Conservation (phyloP, 225 moss, liverwort and hornwort species). For the Sphagnum tenellum region DNA sequence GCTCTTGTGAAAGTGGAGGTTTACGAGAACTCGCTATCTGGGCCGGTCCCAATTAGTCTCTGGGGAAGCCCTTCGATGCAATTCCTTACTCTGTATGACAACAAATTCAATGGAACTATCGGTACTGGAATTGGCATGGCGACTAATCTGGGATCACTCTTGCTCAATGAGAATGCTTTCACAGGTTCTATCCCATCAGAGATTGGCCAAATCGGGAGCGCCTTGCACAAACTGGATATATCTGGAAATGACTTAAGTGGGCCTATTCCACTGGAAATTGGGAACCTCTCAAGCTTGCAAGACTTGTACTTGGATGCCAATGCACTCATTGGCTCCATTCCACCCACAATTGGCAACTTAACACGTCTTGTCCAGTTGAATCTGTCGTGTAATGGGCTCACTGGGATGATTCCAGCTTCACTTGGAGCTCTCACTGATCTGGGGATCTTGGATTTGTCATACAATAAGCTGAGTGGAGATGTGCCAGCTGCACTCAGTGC, state of each 20-base stretch:
- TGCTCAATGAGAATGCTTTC: slow-evolving; percentile 55
- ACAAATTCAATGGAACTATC: slow-evolving; percentile 48
- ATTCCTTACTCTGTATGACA: slow-evolving; percentile 43
- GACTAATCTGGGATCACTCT: slow-evolving; percentile 28
- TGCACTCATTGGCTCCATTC: slow-evolving; percentile 36
- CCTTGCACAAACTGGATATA: slow-evolving; percentile 39
- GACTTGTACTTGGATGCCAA: slow-evolving; percentile 48
- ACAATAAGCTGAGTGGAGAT: slow-evolving; percentile 43
- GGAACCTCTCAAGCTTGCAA: slow-evolving; percentile 34
- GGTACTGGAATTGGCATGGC: slow-evolving; percentile 26
- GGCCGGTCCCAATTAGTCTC: slow-evolving; percentile 40
- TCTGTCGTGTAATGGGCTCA: slow-evolving; percentile 44
- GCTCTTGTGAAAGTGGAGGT: slow-evolving; percentile 51
- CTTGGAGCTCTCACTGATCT: slow-evolving; percentile 36
- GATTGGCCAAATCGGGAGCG: slow-evolving; percentile 29
- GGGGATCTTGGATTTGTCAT: slow-evolving; percentile 44
- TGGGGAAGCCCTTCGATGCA: slow-evolving; percentile 47
- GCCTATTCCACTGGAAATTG: slow-evolving; percentile 32
- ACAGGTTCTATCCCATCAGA: slow-evolving; percentile 40
- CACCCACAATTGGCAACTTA: slow-evolving; percentile 44
- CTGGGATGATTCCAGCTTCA: slow-evolving; percentile 33
- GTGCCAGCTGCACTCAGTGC: slow-evolving; percentile 29
- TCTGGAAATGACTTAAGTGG: slow-evolving; percentile 53
- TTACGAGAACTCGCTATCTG: slow-evolving; percentile 44
- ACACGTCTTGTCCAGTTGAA: slow-evolving; percentile 31